Evolutionary conservation across 352 stramenopile species (phyloP).

Genomic region (Phytophthora melonis): DNA sequence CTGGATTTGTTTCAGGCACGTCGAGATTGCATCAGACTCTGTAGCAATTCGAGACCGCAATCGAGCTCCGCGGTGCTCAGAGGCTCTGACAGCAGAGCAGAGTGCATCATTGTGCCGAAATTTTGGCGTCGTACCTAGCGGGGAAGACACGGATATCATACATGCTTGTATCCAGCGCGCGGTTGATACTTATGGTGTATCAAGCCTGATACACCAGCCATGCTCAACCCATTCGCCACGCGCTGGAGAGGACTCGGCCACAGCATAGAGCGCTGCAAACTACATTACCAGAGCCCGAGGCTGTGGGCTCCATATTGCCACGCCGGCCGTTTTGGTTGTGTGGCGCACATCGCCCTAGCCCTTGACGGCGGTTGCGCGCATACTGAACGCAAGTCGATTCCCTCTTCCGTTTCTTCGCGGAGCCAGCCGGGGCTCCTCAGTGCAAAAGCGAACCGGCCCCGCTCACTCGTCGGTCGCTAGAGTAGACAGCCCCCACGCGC

Average conservation of each 20-base stretch:
- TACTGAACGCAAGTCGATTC: slow-evolving; percentile 4
- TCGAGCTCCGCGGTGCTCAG: no score
- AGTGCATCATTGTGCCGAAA: no score
- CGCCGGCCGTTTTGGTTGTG: not conserved
- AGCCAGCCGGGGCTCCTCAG: slow-evolving; percentile 21
- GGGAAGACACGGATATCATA: no score
- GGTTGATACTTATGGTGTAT: no score
- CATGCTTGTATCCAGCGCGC: no score
- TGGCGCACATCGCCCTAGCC: slow-evolving; percentile 16
- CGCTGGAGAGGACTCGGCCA: not conserved
- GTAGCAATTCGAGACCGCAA: no score
- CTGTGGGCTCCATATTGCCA: no score
- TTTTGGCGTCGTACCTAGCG: no score
- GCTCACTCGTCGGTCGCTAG: not conserved
- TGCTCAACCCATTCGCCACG: slow-evolving; percentile 17
- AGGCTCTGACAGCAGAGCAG: no score
- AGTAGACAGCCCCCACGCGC: not conserved
- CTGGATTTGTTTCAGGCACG: no score
- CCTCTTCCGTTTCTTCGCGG: slow-evolving; percentile 36
- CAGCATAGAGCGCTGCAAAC: slow-evolving; percentile 5
- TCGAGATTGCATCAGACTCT: no score
- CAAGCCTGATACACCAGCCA: slow-evolving; percentile 25
- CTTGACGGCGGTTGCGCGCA: not conserved
- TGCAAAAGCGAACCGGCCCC: slow-evolving; percentile 27
- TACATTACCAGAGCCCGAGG: not conserved